A percentile compares a stretch with the other conserved stretches of the same genome.
phyloP scores from a whole-genome alignment of 169 alveolate species.

The Plasmodium gonderi region DNA sequence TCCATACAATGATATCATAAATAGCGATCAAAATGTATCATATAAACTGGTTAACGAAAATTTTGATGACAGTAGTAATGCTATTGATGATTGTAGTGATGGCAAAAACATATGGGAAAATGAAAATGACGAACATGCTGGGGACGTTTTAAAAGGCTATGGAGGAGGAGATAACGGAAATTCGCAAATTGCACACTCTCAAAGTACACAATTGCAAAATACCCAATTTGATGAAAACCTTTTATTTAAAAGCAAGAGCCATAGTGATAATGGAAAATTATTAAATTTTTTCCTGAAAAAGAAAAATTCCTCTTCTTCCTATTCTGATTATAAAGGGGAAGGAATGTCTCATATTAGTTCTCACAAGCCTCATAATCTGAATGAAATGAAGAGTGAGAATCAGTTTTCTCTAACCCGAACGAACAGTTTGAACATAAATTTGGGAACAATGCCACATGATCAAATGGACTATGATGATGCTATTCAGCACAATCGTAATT shows the following conservation, averaged over 20 bases:
- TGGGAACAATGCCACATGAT: background rate
- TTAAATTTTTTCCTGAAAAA: constrained; percentile 12
- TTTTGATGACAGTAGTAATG: background rate
- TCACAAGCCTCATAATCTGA: background rate
- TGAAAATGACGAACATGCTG: background rate
- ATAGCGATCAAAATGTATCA: background rate
- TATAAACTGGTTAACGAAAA: background rate
- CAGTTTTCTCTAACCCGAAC: constrained; percentile 39
- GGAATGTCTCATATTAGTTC: background rate
- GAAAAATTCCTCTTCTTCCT: constrained; percentile 9
- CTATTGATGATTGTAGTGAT: background rate
- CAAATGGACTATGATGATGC: background rate
- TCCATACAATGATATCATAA: background rate
- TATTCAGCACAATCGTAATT: too few species aligned
- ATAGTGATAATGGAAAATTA: constrained; percentile 34
- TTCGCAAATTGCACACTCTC: background rate
- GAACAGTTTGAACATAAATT: constrained; percentile 36
- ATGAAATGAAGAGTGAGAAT: constrained; percentile 1
- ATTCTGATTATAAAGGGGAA: constrained; percentile 29
- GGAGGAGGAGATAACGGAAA: background rate
- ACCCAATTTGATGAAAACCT: background rate
- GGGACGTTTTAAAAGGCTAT: background rate
- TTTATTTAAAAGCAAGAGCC: constrained; percentile 33
- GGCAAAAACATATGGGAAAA: background rate
- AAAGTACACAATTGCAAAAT: background rate